Evolutionary conservation across 352 stramenopile genomes (phyloP).

Genomic region (Globisporangium heterothallicum): DNA sequence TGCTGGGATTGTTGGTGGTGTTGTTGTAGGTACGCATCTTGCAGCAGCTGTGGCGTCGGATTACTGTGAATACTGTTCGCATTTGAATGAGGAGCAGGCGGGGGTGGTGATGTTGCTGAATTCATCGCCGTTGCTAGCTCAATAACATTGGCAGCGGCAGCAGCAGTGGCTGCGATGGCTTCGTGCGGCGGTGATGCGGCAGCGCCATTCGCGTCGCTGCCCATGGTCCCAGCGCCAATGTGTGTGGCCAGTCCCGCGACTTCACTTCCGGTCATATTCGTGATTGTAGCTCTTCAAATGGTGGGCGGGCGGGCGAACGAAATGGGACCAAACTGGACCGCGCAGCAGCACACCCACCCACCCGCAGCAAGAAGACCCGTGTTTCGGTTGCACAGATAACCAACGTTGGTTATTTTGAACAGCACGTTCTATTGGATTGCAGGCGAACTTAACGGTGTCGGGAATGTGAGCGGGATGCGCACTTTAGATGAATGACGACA

Average conservation of each 20-base stretch:
- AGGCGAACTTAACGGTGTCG: no score
- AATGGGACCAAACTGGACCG: constrained; percentile 4
- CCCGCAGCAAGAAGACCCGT: neutral
- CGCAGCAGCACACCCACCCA: constrained; percentile 6
- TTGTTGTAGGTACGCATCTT: neutral
- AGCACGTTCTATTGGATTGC: neutral
- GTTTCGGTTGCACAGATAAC: neutral
- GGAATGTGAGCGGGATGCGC: no score
- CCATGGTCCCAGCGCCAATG: neutral
- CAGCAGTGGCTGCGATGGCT: neutral
- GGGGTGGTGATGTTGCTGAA: neutral
- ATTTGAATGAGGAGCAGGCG: no score
- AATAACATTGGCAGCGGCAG: neutral
- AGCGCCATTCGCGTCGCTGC: no score
- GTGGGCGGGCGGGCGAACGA: neutral
- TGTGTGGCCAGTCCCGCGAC: neutral
- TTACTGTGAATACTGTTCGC: no score
- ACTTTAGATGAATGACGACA: no score
- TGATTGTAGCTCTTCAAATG: constrained; percentile 7
- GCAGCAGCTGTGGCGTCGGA: neutral
- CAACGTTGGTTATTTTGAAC: neutral
- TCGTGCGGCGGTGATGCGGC: neutral
- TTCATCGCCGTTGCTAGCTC: neutral
- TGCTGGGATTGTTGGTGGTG: neutral
- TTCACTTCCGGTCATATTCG: neutral